Conservation (phyloP, 495 filamentous ascomycete species). For the Endocarpon pusillum region DNA sequence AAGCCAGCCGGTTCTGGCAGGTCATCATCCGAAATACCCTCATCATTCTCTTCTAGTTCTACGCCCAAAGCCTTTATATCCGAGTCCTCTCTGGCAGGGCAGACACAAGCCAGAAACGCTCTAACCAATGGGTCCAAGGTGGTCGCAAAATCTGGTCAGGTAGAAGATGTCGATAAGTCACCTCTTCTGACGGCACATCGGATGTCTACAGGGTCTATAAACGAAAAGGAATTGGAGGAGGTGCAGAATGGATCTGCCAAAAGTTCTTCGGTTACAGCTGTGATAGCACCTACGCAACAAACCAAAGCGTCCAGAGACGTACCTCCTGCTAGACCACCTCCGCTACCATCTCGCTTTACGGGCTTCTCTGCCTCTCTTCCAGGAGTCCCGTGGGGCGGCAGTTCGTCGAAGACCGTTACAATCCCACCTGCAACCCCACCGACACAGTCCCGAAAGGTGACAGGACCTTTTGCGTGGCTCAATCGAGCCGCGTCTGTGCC, state of each 20-base stretch:
- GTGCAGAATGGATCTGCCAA: conserved; percentile 15
- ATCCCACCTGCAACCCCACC: conserved; percentile 24
- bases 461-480: conserved; percentile 71
- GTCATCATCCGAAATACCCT: conserved; percentile 21
- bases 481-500: conserved; percentile 49
- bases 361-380: conserved; percentile 34
- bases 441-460: conserved; percentile 44
- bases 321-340: conserved; percentile 29
- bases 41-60: conserved; percentile 18
- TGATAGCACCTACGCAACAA: conserved; percentile 26
- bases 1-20: conserved; percentile 18
- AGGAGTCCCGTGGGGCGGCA: conserved; percentile 32
- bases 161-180: no score
- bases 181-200: conserved; percentile 43
- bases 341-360: conserved; percentile 23
- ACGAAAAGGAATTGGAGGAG: conserved; percentile 47
- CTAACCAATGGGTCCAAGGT: no score
- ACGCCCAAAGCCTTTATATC: no score
- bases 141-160: no score
- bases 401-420: conserved; percentile 13
- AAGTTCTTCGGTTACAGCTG: conserved; percentile 9
- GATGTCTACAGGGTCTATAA: conserved; percentile 46
- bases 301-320: conserved; percentile 35
- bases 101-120: no score
- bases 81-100: no score